Evolutionary conservation across 495 filamentous ascomycete genomes (phyloP).

Genomic region (Hypoxylon subgilvum): DNA sequence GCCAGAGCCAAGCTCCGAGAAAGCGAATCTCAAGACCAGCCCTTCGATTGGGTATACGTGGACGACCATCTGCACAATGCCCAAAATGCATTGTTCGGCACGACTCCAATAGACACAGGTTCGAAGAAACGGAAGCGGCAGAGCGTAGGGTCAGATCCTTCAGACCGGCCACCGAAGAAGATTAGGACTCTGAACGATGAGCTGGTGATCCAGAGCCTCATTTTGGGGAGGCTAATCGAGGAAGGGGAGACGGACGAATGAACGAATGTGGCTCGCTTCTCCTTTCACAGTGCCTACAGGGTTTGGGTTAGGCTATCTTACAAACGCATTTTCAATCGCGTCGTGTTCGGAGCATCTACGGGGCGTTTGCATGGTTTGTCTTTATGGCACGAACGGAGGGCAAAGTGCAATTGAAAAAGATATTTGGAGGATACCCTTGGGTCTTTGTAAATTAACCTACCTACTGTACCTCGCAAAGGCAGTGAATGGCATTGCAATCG

Average conservation of each 20-base stretch:
- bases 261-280: no score
- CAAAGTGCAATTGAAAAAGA: not conserved
- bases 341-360: slow-evolving; percentile 12
- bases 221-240: slow-evolving; percentile 78
- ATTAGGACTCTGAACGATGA: slow-evolving; percentile 78
- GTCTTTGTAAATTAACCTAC: no score
- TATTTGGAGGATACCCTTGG: no score
- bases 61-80: slow-evolving; percentile 55
- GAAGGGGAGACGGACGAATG: slow-evolving; percentile 55
- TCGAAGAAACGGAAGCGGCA: slow-evolving; percentile 55
- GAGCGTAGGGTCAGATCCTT: slow-evolving; percentile 40
- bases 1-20: slow-evolving; percentile 63
- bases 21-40: slow-evolving; percentile 51
- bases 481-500: no score
- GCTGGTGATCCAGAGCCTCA: slow-evolving; percentile 89
- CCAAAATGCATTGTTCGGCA: slow-evolving; percentile 31
- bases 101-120: slow-evolving; percentile 24
- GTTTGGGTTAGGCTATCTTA: slow-evolving; percentile 4
- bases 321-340: slow-evolving; percentile 19
- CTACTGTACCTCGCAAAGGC: no score
- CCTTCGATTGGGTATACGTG: slow-evolving; percentile 83
- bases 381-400: not conserved
- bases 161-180: slow-evolving; percentile 50
- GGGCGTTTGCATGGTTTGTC: slow-evolving; percentile 8
- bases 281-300: not conserved